Conservation (phyloP, 345 rosid species). For the Streptanthus diversifolius region DNA sequence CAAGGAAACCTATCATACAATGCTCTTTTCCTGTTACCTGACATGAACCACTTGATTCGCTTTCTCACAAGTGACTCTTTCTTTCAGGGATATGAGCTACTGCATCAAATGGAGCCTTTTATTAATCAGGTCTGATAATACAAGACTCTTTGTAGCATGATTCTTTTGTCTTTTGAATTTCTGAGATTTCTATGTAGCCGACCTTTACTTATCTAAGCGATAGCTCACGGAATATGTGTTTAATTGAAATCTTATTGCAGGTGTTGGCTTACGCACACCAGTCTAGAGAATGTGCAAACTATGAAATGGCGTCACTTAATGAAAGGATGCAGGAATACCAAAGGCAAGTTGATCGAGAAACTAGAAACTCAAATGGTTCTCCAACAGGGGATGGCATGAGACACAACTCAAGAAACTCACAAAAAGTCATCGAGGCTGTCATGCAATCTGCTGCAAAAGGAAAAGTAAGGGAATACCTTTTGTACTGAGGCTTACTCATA, state of each 20-base stretch:
- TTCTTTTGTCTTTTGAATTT: not conserved
- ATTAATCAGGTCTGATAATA: constrained; percentile 56
- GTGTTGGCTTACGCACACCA: constrained; percentile 77
- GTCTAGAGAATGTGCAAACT: constrained; percentile 76
- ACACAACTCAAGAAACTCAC: constrained; percentile 50
- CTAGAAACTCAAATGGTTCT: constrained; percentile 39
- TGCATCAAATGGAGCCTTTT: constrained; percentile 75
- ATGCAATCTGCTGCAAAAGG: constrained; percentile 77
- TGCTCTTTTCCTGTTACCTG: not conserved
- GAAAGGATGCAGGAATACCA: constrained; percentile 74
- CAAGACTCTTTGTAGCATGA: not conserved
- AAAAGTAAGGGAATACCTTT: constrained; percentile 42
- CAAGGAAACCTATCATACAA: not conserved
- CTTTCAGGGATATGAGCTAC: constrained; percentile 71
- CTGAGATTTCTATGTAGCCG: not conserved
- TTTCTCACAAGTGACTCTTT: constrained; percentile 11
- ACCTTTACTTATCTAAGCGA: not conserved
- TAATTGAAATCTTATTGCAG: constrained; percentile 34
- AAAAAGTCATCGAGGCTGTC: constrained; percentile 68
- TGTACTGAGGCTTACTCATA: not conserved
- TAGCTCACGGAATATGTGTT: not conserved
- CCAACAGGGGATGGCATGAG: constrained; percentile 43
- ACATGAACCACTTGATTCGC: not conserved
- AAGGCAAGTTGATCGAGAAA: constrained; percentile 59
- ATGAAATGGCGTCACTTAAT: constrained; percentile 66